A percentile compares a stretch with the other conserved stretches of the same genome.
These are phyloP conservation scores for Cladobotryum mycophilum DNA, from an alignment of 2,329 filamentous ascomycete species.

Conservation along the genomic window DNA sequence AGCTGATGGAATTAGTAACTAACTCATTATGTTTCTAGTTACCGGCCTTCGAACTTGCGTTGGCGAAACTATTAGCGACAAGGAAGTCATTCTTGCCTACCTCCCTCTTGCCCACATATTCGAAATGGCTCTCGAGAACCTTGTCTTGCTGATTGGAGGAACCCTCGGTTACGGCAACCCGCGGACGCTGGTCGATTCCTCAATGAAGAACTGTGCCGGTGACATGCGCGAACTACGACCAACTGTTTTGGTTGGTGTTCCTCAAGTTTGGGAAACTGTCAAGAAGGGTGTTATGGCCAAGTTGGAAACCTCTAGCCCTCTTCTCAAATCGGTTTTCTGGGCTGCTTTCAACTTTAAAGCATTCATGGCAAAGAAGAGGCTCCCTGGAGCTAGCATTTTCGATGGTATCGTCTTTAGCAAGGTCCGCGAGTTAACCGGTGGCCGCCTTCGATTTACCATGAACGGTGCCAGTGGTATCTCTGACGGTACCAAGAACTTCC, in stretches of 20 bases:
- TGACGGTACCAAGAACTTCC: constrained; percentile 80
- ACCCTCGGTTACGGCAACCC: constrained; percentile 91
- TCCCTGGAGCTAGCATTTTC: constrained; percentile 63
- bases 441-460: constrained; percentile 80
- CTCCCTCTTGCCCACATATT: constrained; percentile 93
- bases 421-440: constrained; percentile 84
- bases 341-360: constrained; percentile 54
- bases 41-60: constrained; percentile 76
- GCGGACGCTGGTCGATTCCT: constrained; percentile 78
- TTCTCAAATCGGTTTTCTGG: constrained; percentile 76
- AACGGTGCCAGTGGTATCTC: constrained; percentile 91
- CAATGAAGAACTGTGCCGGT: constrained; percentile 82
- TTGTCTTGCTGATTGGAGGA: constrained; percentile 81
- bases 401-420: constrained; percentile 87
- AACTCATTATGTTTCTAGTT: constrained; percentile 36
- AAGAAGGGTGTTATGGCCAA: constrained; percentile 87
- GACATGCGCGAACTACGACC: constrained; percentile 91
- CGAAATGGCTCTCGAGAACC: constrained; percentile 92
- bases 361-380: constrained; percentile 49
- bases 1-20: not conserved
- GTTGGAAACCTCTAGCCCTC: constrained; percentile 62
- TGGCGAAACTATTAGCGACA: constrained; percentile 68
- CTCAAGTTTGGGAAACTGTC: constrained; percentile 94
- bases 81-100: constrained; percentile 80
- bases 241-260: constrained; percentile 87